Base-by-base conservation (phyloP, 164 flowering plant genomes). In the Kalanchoe fedtschenkoi region DNA sequence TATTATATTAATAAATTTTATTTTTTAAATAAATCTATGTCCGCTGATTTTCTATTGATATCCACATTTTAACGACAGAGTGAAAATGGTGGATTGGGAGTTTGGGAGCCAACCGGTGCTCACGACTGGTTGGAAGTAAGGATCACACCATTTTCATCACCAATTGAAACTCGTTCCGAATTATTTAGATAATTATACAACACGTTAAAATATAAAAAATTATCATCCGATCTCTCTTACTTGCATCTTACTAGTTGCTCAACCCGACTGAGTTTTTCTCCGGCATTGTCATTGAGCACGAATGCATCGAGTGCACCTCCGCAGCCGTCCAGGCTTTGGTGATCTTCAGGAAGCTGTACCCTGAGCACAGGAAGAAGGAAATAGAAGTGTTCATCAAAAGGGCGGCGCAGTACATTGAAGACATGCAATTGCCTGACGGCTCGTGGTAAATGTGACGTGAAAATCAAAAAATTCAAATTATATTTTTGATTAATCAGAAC, bases 31-130 rank as follows among this genome's bases (percentile, higher is more conserved):
- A n/a, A n/a, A n/a, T n/a, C n/a, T n/a, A n/a, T n/a, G n/a, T n/a
- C n/a, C n/a, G n/a, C n/a, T n/a, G n/a, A n/a, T n/a, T n/a, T n/a
- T n/a, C n/a, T n/a, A 41, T 41, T 41, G 11, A 11, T 41, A 41
- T 41, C 14, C 11, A 41, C 16, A 42, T 5, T 15, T 42, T 42
- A 14, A 14, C 4, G 14, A 28, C 8, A 55, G 58, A 55, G 58
- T 22, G 7, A 28, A 24, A 55, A 24, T 28, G 58, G 58, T 26
- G 58, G 58, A 55, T 26, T 55, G 33, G 58, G 34, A 13, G 58
- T 32, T 55, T 55, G 58, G 58, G 58, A 55, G 26, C 58, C 58
- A 26, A 32, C 58, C 13, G 34, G 34, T 55, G 58, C 11, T 55
- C 32, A 13, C 22, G 34, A 55, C 17, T 55, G 32, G 30, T 5